A percentile compares a stretch with the other conserved stretches of the same genome.
These are phyloP conservation scores for Petasospora fabianii DNA, from an alignment of 1,139 yeast genomes.

Conservation along the genomic window DNA sequence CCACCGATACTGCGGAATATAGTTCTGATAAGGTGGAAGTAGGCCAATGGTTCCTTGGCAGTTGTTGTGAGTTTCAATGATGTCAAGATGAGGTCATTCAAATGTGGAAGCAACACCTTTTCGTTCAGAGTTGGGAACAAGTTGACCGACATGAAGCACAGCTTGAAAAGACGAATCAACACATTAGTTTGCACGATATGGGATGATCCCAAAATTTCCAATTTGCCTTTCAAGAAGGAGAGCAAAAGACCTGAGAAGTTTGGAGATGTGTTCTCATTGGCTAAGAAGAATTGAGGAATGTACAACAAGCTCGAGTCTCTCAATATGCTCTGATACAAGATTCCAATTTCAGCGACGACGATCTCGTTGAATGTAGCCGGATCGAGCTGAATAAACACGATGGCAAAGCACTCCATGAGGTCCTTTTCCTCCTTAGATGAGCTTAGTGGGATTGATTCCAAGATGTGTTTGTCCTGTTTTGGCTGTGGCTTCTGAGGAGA, in stretches of 20 bases:
- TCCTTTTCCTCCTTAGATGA: constrained; percentile 94
- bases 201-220: constrained; percentile 77
- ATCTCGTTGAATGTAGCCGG: constrained; percentile 95
- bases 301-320: constrained; percentile 85
- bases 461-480: constrained; percentile 32
- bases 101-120: constrained; percentile 79
- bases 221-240: constrained; percentile 66
- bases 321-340: constrained; percentile 74
- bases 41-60: constrained; percentile 90
- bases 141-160: constrained; percentile 94
- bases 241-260: constrained; percentile 87
- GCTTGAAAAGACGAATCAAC: constrained; percentile 77
- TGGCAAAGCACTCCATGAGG: constrained; percentile 91
- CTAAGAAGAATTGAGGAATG: constrained; percentile 89
- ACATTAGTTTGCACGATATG: constrained; percentile 78
- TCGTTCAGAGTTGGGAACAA: constrained; percentile 87
- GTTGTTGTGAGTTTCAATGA: constrained; percentile 77
- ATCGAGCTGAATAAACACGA: constrained; percentile 89
- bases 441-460: constrained; percentile 78
- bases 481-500: constrained; percentile 40
- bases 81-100: constrained; percentile 75
- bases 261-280: constrained; percentile 90
- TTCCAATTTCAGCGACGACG: constrained; percentile 75
- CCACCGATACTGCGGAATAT: constrained; percentile 94
- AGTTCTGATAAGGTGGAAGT: constrained; percentile 83